Conservation (phyloP, 2,329 filamentous ascomycete genomes). For the Thielaviopsis musarum region DNA sequence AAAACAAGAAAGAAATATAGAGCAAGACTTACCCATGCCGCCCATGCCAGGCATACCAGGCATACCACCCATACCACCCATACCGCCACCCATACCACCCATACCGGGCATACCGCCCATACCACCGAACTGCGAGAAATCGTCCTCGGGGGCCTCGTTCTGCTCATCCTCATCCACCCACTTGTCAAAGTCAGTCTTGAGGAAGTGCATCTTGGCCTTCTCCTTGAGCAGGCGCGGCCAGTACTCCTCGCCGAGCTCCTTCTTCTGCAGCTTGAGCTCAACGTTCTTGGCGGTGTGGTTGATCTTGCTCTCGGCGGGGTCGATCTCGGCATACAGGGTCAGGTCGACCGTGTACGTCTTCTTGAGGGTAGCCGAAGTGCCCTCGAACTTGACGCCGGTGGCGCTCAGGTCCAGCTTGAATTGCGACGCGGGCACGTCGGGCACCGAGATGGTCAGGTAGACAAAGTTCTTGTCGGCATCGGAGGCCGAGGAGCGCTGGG, state of each 20-base stretch:
- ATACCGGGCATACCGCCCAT: slow-evolving; percentile 44
- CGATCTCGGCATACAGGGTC: slow-evolving; percentile 82
- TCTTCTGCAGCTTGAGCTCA: slow-evolving; percentile 88
- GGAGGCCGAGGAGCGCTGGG: slow-evolving; percentile 73
- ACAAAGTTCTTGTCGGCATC: slow-evolving; percentile 84
- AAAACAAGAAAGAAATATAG: background rate
- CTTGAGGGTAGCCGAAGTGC: slow-evolving; percentile 70
- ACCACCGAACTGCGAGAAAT: slow-evolving; percentile 50
- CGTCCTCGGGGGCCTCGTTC: slow-evolving; percentile 74
- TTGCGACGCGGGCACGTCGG: slow-evolving; percentile 61
- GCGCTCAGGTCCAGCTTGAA: slow-evolving; percentile 74
- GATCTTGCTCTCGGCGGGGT: slow-evolving; percentile 65
- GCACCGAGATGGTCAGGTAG: slow-evolving; percentile 79
- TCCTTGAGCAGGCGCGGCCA: slow-evolving; percentile 94
- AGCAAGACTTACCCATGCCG: slow-evolving; percentile 22
- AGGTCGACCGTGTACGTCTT: slow-evolving; percentile 72
- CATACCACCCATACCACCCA: slow-evolving; percentile 49
- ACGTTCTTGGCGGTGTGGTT: slow-evolving; percentile 80
- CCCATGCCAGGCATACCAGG: slow-evolving; percentile 36
- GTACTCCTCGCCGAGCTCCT: slow-evolving; percentile 85
- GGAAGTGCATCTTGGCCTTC: slow-evolving; percentile 73
- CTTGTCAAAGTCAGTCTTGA: slow-evolving; percentile 99
- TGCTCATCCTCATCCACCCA: slow-evolving; percentile 99
- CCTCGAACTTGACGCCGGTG: slow-evolving; percentile 62
- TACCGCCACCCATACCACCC: slow-evolving; percentile 27